phyloP scores from a whole-genome alignment of 2,329 filamentous ascomycete species.

The Ophiocordyceps robertsii region DNA sequence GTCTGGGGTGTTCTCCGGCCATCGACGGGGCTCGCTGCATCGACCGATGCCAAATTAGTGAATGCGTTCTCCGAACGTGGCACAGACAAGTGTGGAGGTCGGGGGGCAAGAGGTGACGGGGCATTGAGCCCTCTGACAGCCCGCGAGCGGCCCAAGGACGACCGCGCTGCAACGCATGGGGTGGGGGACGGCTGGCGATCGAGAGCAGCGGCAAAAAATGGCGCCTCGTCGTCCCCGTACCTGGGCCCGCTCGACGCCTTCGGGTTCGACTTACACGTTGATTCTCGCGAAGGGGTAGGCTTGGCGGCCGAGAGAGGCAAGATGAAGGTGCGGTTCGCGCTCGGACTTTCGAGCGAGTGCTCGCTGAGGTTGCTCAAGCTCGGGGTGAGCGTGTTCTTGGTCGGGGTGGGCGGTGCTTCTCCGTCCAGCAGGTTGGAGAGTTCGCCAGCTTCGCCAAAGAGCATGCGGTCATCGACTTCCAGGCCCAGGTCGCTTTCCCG shows the following conservation, averaged over 20 bases:
- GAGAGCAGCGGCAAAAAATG: conserved; percentile 12
- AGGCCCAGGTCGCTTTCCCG: conserved; percentile 66
- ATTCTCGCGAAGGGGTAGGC: conserved; percentile 20
- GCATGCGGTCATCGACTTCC: conserved; percentile 59
- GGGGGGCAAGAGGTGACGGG: conserved; percentile 19
- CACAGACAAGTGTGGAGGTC: conserved; percentile 12
- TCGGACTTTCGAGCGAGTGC: conserved; percentile 31
- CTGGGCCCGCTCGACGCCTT: conserved; percentile 4
- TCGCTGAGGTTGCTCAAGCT: conserved; percentile 25
- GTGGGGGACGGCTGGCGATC: conserved; percentile 17
- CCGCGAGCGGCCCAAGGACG: conserved; percentile 22
- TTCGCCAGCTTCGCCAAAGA: conserved; percentile 19
- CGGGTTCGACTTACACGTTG: conserved; percentile 30
- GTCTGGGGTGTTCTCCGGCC: conserved; percentile 58
- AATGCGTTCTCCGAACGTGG: conserved; percentile 23
- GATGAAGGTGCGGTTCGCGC: conserved; percentile 28
- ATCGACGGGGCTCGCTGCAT: conserved; percentile 49
- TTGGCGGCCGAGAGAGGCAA: conserved; percentile 27
- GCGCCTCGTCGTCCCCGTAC: conserved; percentile 6
- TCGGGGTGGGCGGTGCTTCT: conserved; percentile 87
- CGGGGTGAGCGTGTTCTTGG: conserved; percentile 49
- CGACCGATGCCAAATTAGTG: conserved; percentile 34
- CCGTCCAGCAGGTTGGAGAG: conserved; percentile 18
- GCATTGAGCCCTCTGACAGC: conserved; percentile 16
- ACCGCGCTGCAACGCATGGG: conserved; percentile 18